Base-by-base conservation (phyloP, 768 basidiomycete species). In the Pholiota microspora region DNA sequence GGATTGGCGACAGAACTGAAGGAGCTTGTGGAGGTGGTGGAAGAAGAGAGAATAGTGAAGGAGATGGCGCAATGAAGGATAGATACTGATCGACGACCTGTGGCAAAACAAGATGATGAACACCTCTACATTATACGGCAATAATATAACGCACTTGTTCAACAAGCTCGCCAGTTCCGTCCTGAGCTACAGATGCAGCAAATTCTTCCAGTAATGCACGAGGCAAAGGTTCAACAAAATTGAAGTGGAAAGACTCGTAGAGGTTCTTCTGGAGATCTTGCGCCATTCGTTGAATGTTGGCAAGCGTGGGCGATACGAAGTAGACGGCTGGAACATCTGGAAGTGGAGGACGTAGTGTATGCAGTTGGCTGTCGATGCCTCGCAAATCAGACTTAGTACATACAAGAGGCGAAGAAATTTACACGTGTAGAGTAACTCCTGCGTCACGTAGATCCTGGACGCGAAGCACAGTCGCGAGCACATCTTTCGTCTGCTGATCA, bases 351-450 rank as follows among this genome's bases (percentile, higher is more conserved):
- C 97, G 82, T 31, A 83, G 73, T 0, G 94, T 86, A 67, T 98
- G 94, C 4, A 98, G 73, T 77, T 98, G 97, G 59, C 95, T 98
- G 59, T 45, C 49, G 46, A 40, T 9, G 7, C 28, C 9, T 52
- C 21, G 12, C 55, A 16, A 62, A 50, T 40, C 49, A 27, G 40
- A 28, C 53, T 29, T n/a, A 2, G 9, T 29, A 35, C 25, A 28
- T 16, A 10, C n/a, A n/a, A 51, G 52, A 52, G 44, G 45, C 15
- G 25, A 29, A 7, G 23, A 51, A 75, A 34, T 92, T 63, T 76
- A 98, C 95, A 98, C 94, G 74, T 99, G 97, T 55, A 99, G 78
- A 7, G 97, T 99, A 36, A 99, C 94, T 28, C 97, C 97, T 46
- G 92, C 91, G 64, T 98, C 96, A 53, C 97, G 82, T 58, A 99